Conservation (phyloP, 2,329 filamentous ascomycete species). For the Byssoonygena ceratinophila region DNA sequence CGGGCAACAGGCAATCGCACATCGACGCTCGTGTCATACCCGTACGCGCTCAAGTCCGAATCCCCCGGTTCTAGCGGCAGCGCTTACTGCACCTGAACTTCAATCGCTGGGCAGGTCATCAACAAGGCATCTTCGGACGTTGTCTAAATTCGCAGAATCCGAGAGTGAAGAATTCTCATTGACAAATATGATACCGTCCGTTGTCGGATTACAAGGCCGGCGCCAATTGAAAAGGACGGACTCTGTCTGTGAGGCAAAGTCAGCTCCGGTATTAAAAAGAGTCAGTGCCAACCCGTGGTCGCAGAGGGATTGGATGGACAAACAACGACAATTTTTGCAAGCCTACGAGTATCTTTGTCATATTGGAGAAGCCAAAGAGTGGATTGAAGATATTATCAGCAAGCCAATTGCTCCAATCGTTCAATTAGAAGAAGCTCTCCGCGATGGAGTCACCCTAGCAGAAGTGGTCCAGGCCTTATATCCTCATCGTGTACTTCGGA, state of each 20-base stretch:
- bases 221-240: conserved; percentile 65
- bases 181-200: conserved; percentile 67
- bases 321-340: conserved; percentile 88
- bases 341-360: conserved; percentile 98
- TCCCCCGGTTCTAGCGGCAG: conserved; percentile 23
- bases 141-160: conserved; percentile 71
- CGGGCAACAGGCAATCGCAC: conserved; percentile 19
- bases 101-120: conserved; percentile 76
- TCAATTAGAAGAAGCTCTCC: conserved; percentile 79
- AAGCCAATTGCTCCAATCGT: conserved; percentile 82
- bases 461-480: conserved; percentile 87
- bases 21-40: conserved; percentile 24
- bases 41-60: conserved; percentile 25
- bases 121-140: conserved; percentile 74
- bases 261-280: conserved; percentile 37
- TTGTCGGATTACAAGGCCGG: conserved; percentile 75
- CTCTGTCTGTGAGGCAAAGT: conserved; percentile 43
- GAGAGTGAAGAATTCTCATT: conserved; percentile 72
- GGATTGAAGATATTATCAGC: conserved; percentile 89
- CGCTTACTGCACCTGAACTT: conserved; percentile 53
- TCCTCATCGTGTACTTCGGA: conserved; percentile 62
- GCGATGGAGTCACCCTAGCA: conserved; percentile 86
- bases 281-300: conserved; percentile 59
- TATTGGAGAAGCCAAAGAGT: conserved; percentile 97
- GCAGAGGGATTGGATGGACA: conserved; percentile 95